These are phyloP conservation scores for Tetradesmus lagerheimii DNA, from an alignment of 139 green algal species.

Conservation along the genomic window DNA sequence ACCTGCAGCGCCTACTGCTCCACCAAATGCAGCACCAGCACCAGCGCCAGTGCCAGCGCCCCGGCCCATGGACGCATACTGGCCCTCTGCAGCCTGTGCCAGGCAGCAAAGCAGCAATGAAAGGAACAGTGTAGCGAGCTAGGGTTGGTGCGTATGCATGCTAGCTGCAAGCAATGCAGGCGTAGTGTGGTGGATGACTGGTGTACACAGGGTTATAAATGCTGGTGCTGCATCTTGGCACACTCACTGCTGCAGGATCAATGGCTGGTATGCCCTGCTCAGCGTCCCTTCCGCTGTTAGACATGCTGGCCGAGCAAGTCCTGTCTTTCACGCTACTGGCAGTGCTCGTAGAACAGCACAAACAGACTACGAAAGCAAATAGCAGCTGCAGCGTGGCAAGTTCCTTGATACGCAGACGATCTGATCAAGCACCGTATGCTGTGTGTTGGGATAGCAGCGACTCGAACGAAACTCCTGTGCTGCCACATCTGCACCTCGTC, in stretches of 20 bases:
- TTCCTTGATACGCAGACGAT: neutral
- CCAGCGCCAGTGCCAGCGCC: slow-evolving; percentile 11
- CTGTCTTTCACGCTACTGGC: neutral
- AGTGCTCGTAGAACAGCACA: neutral
- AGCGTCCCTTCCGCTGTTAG: neutral
- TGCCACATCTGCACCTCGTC: neutral
- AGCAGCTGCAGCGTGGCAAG: neutral
- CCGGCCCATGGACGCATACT: slow-evolving; percentile 1
- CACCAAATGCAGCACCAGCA: slow-evolving; percentile 8
- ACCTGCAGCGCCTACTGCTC: slow-evolving; percentile 36
- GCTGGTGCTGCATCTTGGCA: neutral
- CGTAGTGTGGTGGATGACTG: no score
- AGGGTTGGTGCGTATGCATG: no score
- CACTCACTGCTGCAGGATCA: slow-evolving; percentile 25
- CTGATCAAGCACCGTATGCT: neutral
- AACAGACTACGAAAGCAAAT: neutral
- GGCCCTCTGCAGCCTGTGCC: neutral
- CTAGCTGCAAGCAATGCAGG: no score
- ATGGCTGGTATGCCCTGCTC: slow-evolving; percentile 30
- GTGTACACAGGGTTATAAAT: no score
- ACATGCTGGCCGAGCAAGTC: neutral
- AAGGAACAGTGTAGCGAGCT: no score
- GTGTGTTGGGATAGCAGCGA: no score
- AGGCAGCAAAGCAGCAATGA: no score
- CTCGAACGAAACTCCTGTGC: neutral